Conservation (phyloP, 257 asterid genomes). For the Paulownia fortunei region DNA sequence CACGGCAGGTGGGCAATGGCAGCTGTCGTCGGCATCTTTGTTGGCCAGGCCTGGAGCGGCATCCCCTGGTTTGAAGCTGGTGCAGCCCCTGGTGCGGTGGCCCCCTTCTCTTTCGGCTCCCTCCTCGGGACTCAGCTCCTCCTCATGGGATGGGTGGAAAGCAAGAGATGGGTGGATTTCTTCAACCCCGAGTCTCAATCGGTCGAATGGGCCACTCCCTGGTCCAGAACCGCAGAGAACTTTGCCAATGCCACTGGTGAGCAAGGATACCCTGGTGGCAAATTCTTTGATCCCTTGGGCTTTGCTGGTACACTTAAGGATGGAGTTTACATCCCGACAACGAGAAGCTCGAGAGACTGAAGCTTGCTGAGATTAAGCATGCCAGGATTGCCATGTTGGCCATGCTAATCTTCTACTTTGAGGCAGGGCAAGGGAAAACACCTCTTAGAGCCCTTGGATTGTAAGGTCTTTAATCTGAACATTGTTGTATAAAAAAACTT, state of each 20-base stretch:
- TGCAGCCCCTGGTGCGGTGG: slow-evolving; percentile 92
- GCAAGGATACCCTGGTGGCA: slow-evolving; percentile 96
- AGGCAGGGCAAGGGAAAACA: slow-evolving; percentile 97
- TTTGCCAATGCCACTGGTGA: slow-evolving; percentile 89
- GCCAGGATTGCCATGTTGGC: slow-evolving; percentile 97
- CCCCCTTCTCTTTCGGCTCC: slow-evolving; percentile 93
- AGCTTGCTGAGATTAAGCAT: slow-evolving; percentile 96
- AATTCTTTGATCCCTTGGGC: slow-evolving; percentile 82
- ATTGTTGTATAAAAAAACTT: slow-evolving; percentile 37
- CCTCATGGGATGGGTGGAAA: slow-evolving; percentile 99
- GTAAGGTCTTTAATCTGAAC: slow-evolving; percentile 35
- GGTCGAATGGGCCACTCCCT: slow-evolving; percentile 96
- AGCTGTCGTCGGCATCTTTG: slow-evolving; percentile 90
- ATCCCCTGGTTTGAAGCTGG: slow-evolving; percentile 98
- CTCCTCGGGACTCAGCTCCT: slow-evolving; percentile 94
- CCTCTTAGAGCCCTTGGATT: slow-evolving; percentile 97
- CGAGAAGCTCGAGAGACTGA: slow-evolving; percentile 91
- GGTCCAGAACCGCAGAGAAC: slow-evolving; percentile 88
- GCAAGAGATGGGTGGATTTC: slow-evolving; percentile 98
- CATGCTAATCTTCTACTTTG: slow-evolving; percentile 90
- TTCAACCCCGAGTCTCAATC: slow-evolving; percentile 92
- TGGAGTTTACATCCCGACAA: slow-evolving; percentile 76
- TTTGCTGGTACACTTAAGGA: slow-evolving; percentile 68
- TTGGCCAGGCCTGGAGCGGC: slow-evolving; percentile 96
- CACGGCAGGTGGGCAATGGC: slow-evolving; percentile 99